Base-by-base conservation (phyloP, 2,329 filamentous ascomycete species). In the Myriosclerotinia scirpicola region DNA sequence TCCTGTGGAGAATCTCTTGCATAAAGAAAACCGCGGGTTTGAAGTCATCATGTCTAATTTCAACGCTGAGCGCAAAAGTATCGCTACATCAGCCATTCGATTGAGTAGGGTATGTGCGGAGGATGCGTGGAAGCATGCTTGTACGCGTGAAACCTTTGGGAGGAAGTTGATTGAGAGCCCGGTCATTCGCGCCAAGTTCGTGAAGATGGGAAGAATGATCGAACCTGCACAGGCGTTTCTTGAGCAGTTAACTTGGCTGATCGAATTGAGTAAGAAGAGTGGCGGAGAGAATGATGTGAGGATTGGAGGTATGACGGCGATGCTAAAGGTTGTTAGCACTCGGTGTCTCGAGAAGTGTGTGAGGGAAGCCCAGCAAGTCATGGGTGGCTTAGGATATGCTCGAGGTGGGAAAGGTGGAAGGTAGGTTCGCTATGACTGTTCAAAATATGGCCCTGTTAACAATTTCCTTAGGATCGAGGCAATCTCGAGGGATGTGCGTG, bases 151-250 rank as follows among this genome's bases (percentile, higher is more conserved):
- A 67, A 87, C 86, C 0, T 88, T 88, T 71, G 85, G 86, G 26
- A 82, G 81, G 53, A 82, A 84, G 0, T 78, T 89, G 5, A 83
- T 87, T 63, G 75, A 81, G 15, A 84, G 84, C 72, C 84, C 87
- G 61, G 83, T 86, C 52, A 88, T 89, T 64, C 80, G 83, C 22
- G 79, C 82, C 26, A 88, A 89, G 73, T 79, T 89, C 17, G 81
- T 83, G n/a, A 85, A 82, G 46, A 80, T 88, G 61, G 85, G 84
- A 0, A 79, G 84, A 14, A 80, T 84, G 70, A 82, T 89, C n/a
- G 86, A 88, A 69, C 82, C 83, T 0, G 83, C 85, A 55, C 86
- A 84, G 76, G 84, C 85, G 0, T 88, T 85, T 78, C 75, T 88
- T 67, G 86, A 89, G 71, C 85, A 88, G 73, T 77, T 88, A 3